Base-by-base conservation (phyloP, 306 rosid genomes). In the Medicago lupulina region DNA sequence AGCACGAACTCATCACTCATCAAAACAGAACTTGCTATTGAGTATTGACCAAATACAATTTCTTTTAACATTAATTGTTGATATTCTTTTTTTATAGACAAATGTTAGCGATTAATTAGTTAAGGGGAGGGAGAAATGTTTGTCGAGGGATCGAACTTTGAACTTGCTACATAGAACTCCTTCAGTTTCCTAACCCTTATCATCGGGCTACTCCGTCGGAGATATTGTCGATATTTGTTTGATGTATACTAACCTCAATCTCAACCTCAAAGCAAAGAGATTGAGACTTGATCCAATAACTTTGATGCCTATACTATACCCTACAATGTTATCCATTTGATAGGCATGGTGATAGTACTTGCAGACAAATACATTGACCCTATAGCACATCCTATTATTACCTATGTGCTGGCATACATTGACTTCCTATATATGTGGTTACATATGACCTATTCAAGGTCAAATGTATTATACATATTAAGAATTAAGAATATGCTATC, bases 281-380 rank as follows among this genome's bases (percentile, higher is more conserved):
- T 75, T 69, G 53, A 69, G 54, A 71, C 39, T 55, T 55, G 36
- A 49, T 62, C 15, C 28, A 13, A 63, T 57, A 40, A 39, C 15
- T 46, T 18, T 58, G 17, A 18, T 9, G 65, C 5, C 25, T 54
- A 28, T 47, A 49, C 79, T 54, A 28, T 39, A 57, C 79, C 68
- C 84, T 49, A 67, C 84, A 71, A 38, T 74, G 76, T 34, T 58
- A 54, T 70, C 47, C 62, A 36, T 18, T 65, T 58, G 38, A 39
- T 36, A 68, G 68, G 63, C 9, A 61, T 11, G 28, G 73, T 40
- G 40, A 60, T 54, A 13, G 13, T 31, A 15, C 38, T 31, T 25
- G 50, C 49, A 31, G 63, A 67, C 67, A 49, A 75, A 49, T 69
- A 75, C 31, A 49, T 14, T 40, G 19, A 39, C 49, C 71, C 31